A percentile compares a stretch with the other conserved stretches of the same genome.
These are phyloP conservation scores for Boletus tomentosulus DNA, from an alignment of 768 basidiomycete species.

Conservation along the genomic window DNA sequence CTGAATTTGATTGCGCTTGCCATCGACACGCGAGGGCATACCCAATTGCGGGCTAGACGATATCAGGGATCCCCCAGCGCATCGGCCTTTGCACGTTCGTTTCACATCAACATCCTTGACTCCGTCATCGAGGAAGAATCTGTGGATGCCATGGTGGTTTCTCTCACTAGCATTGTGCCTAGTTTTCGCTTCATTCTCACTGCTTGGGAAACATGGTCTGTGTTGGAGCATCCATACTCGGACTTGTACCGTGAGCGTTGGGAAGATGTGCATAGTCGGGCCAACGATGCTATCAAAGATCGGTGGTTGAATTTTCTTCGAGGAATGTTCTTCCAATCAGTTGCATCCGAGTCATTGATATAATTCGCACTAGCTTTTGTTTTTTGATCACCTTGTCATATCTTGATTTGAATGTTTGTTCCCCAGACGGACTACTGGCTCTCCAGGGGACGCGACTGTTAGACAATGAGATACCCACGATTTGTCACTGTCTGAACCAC, in stretches of 20 bases:
- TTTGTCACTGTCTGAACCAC: too few species aligned
- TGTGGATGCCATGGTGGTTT: background rate
- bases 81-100: background rate
- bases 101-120: slow-evolving; percentile 1
- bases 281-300: background rate
- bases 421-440: too few species aligned
- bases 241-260: background rate
- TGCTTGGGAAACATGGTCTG: background rate
- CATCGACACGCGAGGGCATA: slow-evolving; percentile 5
- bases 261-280: background rate
- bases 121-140: background rate
- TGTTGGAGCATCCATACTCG: background rate
- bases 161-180: background rate
- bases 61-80: too few species aligned
- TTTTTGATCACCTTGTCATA: too few species aligned
- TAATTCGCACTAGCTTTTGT: background rate
- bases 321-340: background rate
- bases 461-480: too few species aligned
- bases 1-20: background rate
- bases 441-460: too few species aligned
- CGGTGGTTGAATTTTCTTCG: background rate
- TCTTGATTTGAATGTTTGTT: too few species aligned
- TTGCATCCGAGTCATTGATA: background rate
- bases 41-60: background rate
- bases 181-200: background rate